These are phyloP conservation scores for Paracorniculantispora psalliotae DNA, from an alignment of 2,329 filamentous ascomycete genomes.

Conservation along the genomic window DNA sequence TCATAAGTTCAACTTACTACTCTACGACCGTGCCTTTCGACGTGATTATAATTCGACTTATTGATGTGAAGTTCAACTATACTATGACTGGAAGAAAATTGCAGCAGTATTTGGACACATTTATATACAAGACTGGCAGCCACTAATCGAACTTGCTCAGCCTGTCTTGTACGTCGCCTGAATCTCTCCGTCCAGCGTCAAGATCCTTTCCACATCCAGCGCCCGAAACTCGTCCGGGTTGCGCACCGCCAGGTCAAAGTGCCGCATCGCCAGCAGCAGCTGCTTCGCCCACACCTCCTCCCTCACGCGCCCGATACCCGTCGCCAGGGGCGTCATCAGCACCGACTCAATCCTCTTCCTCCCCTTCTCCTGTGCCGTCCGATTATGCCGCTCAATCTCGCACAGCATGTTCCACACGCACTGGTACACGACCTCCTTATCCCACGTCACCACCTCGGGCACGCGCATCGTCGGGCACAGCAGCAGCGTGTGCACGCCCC, in stretches of 20 bases:
- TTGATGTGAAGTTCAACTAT: too few species aligned
- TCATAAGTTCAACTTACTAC: neutral
- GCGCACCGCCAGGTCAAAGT: constrained; percentile 43
- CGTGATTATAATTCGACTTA: too few species aligned
- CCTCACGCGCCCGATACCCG: constrained; percentile 41
- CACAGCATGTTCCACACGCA: constrained; percentile 48
- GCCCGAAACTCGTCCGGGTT: constrained; percentile 37
- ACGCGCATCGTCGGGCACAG: constrained; percentile 51
- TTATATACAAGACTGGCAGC: too few species aligned
- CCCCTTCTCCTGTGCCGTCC: constrained; percentile 15
- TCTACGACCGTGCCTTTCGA: neutral
- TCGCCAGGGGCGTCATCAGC: constrained; percentile 49
- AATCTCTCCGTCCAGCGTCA: constrained; percentile 7
- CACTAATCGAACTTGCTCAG: too few species aligned
- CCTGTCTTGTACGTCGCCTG: neutral
- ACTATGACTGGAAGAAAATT: too few species aligned
- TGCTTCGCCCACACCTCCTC: constrained; percentile 45
- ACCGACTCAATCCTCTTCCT: constrained; percentile 34
- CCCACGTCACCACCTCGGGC: constrained; percentile 40
- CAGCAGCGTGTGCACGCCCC: constrained; percentile 39
- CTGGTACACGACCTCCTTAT: constrained; percentile 49
- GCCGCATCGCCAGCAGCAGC: constrained; percentile 45
- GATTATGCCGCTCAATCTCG: constrained; percentile 44
- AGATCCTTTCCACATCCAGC: constrained; percentile 21
- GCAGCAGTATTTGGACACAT: too few species aligned